phyloP scores from a whole-genome alignment of 495 filamentous ascomycete species.

The Trypethelium eluteriae region DNA sequence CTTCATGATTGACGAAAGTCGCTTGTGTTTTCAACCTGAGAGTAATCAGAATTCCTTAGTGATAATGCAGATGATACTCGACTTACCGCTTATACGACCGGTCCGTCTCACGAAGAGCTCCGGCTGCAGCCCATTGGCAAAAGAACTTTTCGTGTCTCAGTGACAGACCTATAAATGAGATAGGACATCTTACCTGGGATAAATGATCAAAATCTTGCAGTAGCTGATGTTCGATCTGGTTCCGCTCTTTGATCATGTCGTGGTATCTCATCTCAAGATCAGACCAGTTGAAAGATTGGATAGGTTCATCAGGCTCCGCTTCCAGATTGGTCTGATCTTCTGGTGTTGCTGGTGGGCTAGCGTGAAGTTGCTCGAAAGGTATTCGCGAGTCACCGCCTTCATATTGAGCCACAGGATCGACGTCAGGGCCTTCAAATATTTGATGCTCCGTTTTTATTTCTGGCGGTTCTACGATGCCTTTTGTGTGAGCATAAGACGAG shows the following conservation, averaged over 20 bases:
- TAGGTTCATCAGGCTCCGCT: conserved; percentile 17
- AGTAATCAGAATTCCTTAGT: conserved; percentile 2
- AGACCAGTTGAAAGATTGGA: conserved; percentile 24
- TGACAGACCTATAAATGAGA: neutral
- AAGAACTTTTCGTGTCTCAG: neutral
- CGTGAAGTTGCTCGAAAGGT: neutral
- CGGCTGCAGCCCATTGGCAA: conserved; percentile 1
- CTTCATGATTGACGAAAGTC: conserved; percentile 21
- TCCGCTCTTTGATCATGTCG: conserved; percentile 20
- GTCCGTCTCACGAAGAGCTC: conserved; percentile 19
- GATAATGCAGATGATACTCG: neutral
- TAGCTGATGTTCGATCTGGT: conserved; percentile 16
- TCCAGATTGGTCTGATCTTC: neutral
- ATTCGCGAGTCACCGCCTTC: neutral
- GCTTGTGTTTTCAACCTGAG: conserved; percentile 26
- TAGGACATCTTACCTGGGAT: conserved; percentile 13
- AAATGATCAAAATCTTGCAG: conserved; percentile 23
- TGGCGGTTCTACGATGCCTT: neutral
- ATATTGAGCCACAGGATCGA: neutral
- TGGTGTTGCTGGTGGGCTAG: neutral
- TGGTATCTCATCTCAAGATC: conserved; percentile 21
- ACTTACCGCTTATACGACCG: conserved; percentile 25
- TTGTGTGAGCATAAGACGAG: conserved; percentile 6
- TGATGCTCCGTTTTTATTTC: neutral
- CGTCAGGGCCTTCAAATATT: neutral